Base-by-base conservation (phyloP, 2,329 filamentous ascomycete genomes). In the Trichophyton simii region DNA sequence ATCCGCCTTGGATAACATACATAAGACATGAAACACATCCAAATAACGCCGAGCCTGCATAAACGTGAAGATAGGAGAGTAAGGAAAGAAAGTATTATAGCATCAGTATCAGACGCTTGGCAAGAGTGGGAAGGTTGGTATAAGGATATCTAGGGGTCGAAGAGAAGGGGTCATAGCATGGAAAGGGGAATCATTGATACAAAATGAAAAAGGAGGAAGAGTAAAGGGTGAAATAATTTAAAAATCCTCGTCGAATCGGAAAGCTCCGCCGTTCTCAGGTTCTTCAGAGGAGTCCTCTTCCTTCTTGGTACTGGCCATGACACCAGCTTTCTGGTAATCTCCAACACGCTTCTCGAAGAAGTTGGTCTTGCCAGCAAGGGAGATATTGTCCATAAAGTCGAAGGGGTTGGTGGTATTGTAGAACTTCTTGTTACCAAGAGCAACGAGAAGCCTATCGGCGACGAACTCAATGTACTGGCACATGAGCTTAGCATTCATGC, bases 301-400 rank as follows among this genome's bases (percentile, higher is more conserved):
- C 75, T 87, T 86, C 77, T 88, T 87, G 80, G 87, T 88, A 79
- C 88, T 91, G 71, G 87, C 87, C 90, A 99, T 95, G 76, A 99
- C 92, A 81, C 94, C 94, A 42, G 94, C 91, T 84, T 99, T 99
- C 80, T 99, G 94, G 84, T 99, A 99, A 73, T 99, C 94, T 75
- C 87, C 94, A 62, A 99, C 94, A 70, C 94, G 90, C 88, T 99
- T 99, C 87, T 99, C 94, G 76, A 99, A 99, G 85, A 99, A 99
- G 86, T 99, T 99, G 75, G 94, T 99, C 88, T 99, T 99, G 78
- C 94, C 94, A 59, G 91, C 89, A 9, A 99, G 84, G 22, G 94
- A 97, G 77, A 99, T 99, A 79, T 96, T 96, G 83, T 99, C 94
- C 94, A 99, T 99, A 78, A 99, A 99, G 82, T 99, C 94, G 75